Base-by-base conservation (phyloP, 345 rosid genomes). In the Lumnitzera racemosa region DNA sequence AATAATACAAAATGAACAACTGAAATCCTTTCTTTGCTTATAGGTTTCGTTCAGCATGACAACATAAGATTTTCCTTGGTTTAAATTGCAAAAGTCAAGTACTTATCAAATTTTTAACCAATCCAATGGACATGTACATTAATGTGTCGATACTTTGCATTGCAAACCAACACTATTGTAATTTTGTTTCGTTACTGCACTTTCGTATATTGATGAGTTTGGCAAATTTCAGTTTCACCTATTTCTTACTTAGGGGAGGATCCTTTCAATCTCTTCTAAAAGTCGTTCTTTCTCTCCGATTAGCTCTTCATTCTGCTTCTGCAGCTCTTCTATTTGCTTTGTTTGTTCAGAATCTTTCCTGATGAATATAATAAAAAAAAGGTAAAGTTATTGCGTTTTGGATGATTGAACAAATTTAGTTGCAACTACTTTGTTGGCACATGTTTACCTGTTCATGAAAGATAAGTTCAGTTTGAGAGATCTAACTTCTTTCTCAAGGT, bases 281-380 rank as follows among this genome's bases (percentile, higher is more conserved):
- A 86, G 89, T 3, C 92, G 83, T 53, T 80, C 87, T 59, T 81
- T 86, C 56, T 86, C 92, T 17, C 81, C 82, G 0, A 54, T 24
- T 70, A 83, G 59, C 24, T 81, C 89, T 29, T 81, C 81, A 17
- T 86, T 86, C 68, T 72, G 80, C 74, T 79, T 77, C 72, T 86
- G 92, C 49, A 86, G 76, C 56, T 86, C 92, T 69, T 86, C 82
- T 61, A 86, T 83, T 72, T 81, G 89, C 74, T 83, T 86, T 1
- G 85, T 83, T 70, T 86, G 92, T 51, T 86, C 89, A 53, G 92
- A 86, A 65, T 80, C 92, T 79, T 83, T 86, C 76, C 89, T 81
- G 85, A 17, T 53, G 46, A 57, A 2, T 27, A 27, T 27, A 27
- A 43, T 29, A 63, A 51, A 59, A 65, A 12, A 1, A 3, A 1